Conservation (phyloP, 2,329 filamentous ascomycete species). For the Cladosporium cucumerinum region DNA sequence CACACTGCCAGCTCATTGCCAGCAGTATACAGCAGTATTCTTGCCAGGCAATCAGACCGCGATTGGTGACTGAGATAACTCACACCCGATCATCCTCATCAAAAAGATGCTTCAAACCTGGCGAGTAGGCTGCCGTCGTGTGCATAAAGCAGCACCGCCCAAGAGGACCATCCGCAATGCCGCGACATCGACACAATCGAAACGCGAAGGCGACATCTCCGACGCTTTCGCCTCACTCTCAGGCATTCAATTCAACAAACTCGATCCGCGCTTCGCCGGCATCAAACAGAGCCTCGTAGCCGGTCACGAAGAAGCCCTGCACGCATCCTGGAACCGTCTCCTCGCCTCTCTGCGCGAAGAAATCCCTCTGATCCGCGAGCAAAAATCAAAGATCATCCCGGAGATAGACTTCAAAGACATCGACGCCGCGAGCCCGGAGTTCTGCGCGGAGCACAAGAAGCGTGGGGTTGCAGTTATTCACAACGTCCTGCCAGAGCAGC, state of each 20-base stretch:
- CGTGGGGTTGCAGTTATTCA: conserved; percentile 51
- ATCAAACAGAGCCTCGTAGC: conserved; percentile 45
- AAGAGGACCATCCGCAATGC: conserved; percentile 3
- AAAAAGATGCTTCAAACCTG: background rate
- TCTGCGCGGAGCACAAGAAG: conserved; percentile 56
- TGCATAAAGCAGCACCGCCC: background rate
- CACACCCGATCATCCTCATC: background rate
- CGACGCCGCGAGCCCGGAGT: conserved; percentile 49
- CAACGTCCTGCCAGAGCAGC: conserved; percentile 43
- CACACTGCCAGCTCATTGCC: background rate
- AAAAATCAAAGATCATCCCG: conserved; percentile 43
- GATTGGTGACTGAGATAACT: too few relatives aligned
- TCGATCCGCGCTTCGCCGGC: conserved; percentile 45
- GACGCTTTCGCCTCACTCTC: conserved; percentile 50
- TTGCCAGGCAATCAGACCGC: background rate
- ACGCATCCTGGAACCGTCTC: conserved; percentile 47
- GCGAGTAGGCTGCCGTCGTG: conserved; percentile 11
- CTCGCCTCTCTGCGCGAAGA: conserved; percentile 43
- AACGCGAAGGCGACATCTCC: conserved; percentile 49
- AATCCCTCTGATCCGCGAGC: conserved; percentile 43
- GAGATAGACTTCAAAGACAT: conserved; percentile 49
- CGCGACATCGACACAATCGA: conserved; percentile 34
- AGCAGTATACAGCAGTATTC: background rate
- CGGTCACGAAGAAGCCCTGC: conserved; percentile 47
- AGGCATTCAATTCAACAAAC: conserved; percentile 44